Conservation (phyloP, 495 filamentous ascomycete genomes). For the Penicillium paradoxum region DNA sequence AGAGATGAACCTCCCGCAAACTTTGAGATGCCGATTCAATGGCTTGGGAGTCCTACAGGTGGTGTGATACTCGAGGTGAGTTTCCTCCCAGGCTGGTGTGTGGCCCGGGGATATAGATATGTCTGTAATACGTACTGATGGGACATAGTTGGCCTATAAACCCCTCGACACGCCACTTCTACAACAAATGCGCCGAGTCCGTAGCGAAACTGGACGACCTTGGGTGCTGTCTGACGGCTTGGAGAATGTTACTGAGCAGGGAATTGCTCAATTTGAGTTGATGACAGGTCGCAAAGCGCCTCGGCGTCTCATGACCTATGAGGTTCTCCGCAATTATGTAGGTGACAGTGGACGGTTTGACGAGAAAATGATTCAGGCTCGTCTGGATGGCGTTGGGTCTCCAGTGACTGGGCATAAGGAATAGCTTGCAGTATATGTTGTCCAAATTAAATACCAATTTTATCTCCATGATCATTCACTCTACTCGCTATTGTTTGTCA, state of each 20-base stretch:
- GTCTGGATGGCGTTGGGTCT: conserved; percentile 30
- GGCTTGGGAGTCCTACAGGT: conserved; percentile 71
- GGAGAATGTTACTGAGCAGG: conserved; percentile 75
- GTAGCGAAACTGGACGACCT: conserved; percentile 54
- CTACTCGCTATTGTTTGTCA: background rate
- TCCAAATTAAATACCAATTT: too few species aligned
- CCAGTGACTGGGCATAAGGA: background rate
- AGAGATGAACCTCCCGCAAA: conserved; percentile 61
- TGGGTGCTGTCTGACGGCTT: conserved; percentile 80
- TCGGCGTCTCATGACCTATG: conserved; percentile 64
- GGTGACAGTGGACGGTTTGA: conserved; percentile 41
- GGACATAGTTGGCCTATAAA: conserved; percentile 61
- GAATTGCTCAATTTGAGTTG: conserved; percentile 76
- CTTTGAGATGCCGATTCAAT: conserved; percentile 69
- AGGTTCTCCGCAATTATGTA: conserved; percentile 53
- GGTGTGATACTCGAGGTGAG: conserved; percentile 72
- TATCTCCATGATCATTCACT: background rate
- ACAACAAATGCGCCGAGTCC: conserved; percentile 54
- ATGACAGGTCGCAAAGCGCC: conserved; percentile 81
- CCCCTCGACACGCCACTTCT: conserved; percentile 67
- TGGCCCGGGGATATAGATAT: background rate
- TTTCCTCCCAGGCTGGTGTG: background rate
- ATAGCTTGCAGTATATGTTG: background rate
- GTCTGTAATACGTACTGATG: conserved; percentile 15
- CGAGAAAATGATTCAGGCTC: conserved; percentile 40